Evolutionary conservation across 2,329 filamentous ascomycete species (phyloP).

Genomic region (Paecilomyces sp.): DNA sequence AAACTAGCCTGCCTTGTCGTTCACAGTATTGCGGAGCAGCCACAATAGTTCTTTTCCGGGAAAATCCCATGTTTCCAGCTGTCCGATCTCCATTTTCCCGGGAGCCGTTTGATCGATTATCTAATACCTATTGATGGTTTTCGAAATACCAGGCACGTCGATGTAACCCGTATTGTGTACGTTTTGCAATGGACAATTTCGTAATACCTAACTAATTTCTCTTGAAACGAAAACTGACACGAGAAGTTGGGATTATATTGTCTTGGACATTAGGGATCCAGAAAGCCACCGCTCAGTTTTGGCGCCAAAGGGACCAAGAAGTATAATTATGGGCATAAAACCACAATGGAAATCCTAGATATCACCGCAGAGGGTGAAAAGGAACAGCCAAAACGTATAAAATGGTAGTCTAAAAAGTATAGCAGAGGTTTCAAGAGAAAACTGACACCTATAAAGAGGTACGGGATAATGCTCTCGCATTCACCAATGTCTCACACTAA

Average conservation of each 20-base stretch:
- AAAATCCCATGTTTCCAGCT: not conserved
- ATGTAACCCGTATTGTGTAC: not conserved
- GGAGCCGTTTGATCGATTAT: not conserved
- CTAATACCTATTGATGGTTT: not conserved
- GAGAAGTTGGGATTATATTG: not conserved
- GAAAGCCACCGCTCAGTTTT: not conserved
- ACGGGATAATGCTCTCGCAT: not conserved
- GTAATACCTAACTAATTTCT: not conserved
- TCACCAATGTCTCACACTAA: conserved; percentile 65
- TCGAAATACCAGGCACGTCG: not conserved
- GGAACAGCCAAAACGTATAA: not conserved
- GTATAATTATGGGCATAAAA: not conserved
- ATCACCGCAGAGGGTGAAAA: not conserved
- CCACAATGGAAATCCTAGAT: not conserved
- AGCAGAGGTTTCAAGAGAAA: not conserved
- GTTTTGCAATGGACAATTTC: not conserved
- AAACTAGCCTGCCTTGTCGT: too few species aligned
- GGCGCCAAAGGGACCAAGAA: not conserved
- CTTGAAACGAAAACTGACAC: not conserved
- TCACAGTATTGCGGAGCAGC: not conserved
- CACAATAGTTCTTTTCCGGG: not conserved
- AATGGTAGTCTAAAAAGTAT: not conserved
- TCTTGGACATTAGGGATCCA: not conserved
- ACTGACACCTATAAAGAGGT: too few species aligned
- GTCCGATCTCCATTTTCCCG: not conserved